Evolutionary conservation across 108 stramenopile genomes (phyloP).

Genomic region (Fragilaria radians): DNA sequence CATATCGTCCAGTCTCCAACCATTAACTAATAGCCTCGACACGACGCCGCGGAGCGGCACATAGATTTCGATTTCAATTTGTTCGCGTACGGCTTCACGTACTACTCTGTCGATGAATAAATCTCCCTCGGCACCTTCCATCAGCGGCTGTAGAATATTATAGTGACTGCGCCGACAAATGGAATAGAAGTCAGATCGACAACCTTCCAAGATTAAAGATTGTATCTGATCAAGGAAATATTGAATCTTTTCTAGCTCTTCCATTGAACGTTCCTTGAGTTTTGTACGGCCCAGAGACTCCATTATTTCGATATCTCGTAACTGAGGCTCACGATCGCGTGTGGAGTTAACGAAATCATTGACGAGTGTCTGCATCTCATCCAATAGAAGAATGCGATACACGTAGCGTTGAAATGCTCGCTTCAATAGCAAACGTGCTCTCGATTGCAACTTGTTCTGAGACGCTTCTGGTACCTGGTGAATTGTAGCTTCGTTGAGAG

Average conservation of each 20-base stretch:
- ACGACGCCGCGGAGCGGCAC: constrained; percentile 73
- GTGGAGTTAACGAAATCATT: constrained; percentile 53
- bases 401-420: constrained; percentile 66
- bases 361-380: constrained; percentile 50
- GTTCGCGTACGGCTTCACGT: constrained; percentile 74
- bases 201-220: constrained; percentile 69
- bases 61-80: constrained; percentile 81
- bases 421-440: constrained; percentile 45
- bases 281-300: constrained; percentile 15
- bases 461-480: constrained; percentile 17
- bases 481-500: constrained; percentile 26
- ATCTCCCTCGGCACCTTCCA: constrained; percentile 19
- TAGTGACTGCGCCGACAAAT: constrained; percentile 50
- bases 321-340: constrained; percentile 29
- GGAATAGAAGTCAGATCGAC: constrained; percentile 52
- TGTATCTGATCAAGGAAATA: constrained; percentile 71
- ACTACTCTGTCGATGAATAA: constrained; percentile 47
- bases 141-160: constrained; percentile 12
- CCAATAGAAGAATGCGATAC: constrained; percentile 68
- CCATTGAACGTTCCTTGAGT: constrained; percentile 30
- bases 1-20: constrained; percentile 78
- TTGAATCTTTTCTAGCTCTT: constrained; percentile 51
- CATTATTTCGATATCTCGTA: constrained; percentile 36
- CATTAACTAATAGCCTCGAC: constrained; percentile 71
- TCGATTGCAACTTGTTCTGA: constrained; percentile 26